Base-by-base conservation (phyloP, 78 protist genomes). In the Corallochytrium limacisporum region DNA sequence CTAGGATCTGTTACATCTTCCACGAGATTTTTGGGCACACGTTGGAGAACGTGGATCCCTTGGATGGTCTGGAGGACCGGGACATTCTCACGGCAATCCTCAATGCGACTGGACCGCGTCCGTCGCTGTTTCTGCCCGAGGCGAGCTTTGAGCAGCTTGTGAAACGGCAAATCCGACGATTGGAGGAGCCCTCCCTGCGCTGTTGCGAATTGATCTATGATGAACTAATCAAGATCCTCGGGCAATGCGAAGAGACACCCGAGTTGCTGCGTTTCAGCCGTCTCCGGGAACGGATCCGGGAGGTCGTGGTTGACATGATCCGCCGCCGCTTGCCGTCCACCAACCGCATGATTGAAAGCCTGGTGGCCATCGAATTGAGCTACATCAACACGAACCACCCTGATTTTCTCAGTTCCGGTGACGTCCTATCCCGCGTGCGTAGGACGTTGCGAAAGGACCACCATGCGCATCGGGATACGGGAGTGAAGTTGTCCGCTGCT, bases 371-470 rank as follows among this genome's bases (percentile, higher is more conserved):
- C 49, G 93, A 87, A 46, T 18, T 69, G 40, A 51, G 78, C n/a
- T 85, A 73, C 42, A 83, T 91, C 59, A 91, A 91, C 80, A 89
- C 89, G 12, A 56, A 63, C 37, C 93, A 88, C 65, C 93, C 93
- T n/a, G 94, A 89, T 72, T 89, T 89, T 46, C 60, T 81, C 16
- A 78, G 68, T 3, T n/a, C n/a, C n/a, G n/a, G n/a, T n/a, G n/a
- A n/a, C n/a, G n/a, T n/a, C n/a, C n/a, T n/a, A n/a, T n/a, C n/a
- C n/a, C n/a, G n/a, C n/a, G n/a, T n/a, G n/a, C n/a, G n/a, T n/a
- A n/a, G n/a, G n/a, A n/a, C n/a, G n/a, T n/a, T n/a, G n/a, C n/a
- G n/a, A n/a, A n/a, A n/a, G n/a, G n/a, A n/a, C n/a, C n/a, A n/a
- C n/a, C n/a, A n/a, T n/a, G n/a, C n/a, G n/a, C n/a, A n/a, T n/a